phyloP scores from a whole-genome alignment of 2,329 filamentous ascomycete species.

The Penicillium brevicompactum region DNA sequence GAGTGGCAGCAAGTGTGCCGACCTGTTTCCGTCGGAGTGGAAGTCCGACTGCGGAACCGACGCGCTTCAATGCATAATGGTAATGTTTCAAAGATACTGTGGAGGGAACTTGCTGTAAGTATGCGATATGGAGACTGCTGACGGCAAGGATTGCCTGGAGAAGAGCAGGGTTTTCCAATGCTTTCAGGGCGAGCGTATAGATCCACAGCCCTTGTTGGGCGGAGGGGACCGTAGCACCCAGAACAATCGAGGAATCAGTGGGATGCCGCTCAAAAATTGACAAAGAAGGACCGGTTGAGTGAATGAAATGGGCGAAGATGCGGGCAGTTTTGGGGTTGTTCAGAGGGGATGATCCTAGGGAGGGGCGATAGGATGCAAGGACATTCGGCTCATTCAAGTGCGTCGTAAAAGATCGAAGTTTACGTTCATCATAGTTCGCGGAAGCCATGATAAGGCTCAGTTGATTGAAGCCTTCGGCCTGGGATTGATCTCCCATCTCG shows the following conservation, averaged over 20 bases:
- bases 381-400: slow-evolving; percentile 51
- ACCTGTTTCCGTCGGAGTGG: slow-evolving; percentile 70
- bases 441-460: slow-evolving; percentile 47
- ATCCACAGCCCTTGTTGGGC: slow-evolving; percentile 64
- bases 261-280: slow-evolving; percentile 86
- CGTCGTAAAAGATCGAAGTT: slow-evolving; percentile 52
- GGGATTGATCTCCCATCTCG: slow-evolving; percentile 49
- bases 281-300: slow-evolving; percentile 81
- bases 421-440: slow-evolving; percentile 49
- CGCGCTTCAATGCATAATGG: slow-evolving; percentile 76
- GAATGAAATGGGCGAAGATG: slow-evolving; percentile 90
- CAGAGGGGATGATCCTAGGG: slow-evolving; percentile 69
- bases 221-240: slow-evolving; percentile 63
- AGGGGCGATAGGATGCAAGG: slow-evolving; percentile 68
- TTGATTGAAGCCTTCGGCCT: slow-evolving; percentile 38
- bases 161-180: slow-evolving; percentile 81
- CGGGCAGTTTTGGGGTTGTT: slow-evolving; percentile 77
- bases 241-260: slow-evolving; percentile 69
- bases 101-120: slow-evolving; percentile 71
- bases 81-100: slow-evolving; percentile 91
- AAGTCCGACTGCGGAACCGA: slow-evolving; percentile 74
- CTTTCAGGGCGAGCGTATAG: slow-evolving; percentile 79
- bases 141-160: slow-evolving; percentile 89
- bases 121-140: slow-evolving; percentile 83
- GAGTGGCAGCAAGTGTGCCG: slow-evolving; percentile 82